phyloP scores from a whole-genome alignment of 2,329 filamentous ascomycete genomes.

The Allantophomopsis cytisporea region DNA sequence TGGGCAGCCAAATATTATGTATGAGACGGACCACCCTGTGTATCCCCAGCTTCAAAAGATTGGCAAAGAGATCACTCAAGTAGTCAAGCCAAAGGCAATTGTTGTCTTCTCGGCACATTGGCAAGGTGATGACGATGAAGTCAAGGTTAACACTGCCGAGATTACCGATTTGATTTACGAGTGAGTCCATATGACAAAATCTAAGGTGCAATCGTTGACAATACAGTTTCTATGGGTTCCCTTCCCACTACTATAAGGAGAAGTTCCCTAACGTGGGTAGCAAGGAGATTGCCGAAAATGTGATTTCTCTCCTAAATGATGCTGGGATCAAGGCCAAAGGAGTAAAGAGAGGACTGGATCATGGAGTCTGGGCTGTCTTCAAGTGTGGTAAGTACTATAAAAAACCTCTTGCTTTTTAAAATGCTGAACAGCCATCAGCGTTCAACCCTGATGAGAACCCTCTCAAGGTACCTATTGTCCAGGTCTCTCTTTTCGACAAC shows the following conservation, averaged over 20 bases:
- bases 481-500: constrained; percentile 54
- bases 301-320: constrained; percentile 38
- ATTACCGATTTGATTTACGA: constrained; percentile 59
- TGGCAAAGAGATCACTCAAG: constrained; percentile 55
- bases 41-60: constrained; percentile 50
- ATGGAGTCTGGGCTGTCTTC: constrained; percentile 64
- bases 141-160: constrained; percentile 53
- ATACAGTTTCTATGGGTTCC: constrained; percentile 55
- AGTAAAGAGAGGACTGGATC: constrained; percentile 54
- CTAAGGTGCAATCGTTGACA: neutral
- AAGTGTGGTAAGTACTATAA: constrained; percentile 22
- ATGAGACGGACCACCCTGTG: constrained; percentile 53
- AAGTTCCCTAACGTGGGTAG: constrained; percentile 52
- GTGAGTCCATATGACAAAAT: constrained; percentile 19
- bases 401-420: neutral
- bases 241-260: constrained; percentile 52
- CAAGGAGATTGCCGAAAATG: constrained; percentile 40
- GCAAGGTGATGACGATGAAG: constrained; percentile 41
- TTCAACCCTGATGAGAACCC: constrained; percentile 50
- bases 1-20: constrained; percentile 48
- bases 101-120: constrained; percentile 71
- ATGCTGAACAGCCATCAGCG: neutral
- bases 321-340: constrained; percentile 46
- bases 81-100: constrained; percentile 57
- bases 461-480: constrained; percentile 53